phyloP scores from a whole-genome alignment of 2,329 filamentous ascomycete species.

The Calonectria honghensis region DNA sequence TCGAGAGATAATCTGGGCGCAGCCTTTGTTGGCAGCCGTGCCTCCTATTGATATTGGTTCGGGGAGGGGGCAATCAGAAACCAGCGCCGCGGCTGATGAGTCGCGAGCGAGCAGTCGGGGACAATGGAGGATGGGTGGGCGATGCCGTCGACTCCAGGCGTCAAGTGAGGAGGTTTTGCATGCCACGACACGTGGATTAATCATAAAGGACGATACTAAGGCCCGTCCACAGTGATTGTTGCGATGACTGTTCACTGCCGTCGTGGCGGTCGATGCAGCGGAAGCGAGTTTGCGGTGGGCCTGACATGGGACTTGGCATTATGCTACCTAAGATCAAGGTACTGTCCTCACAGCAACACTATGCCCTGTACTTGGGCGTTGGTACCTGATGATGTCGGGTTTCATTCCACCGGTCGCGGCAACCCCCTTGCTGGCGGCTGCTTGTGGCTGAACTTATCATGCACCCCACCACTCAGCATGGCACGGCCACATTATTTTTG shows the following conservation, averaged over 20 bases:
- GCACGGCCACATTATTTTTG: slow-evolving; percentile 9
- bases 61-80: slow-evolving; percentile 44
- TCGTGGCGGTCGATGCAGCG: slow-evolving; percentile 47
- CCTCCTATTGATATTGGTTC: slow-evolving; percentile 37
- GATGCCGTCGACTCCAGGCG: slow-evolving; percentile 11
- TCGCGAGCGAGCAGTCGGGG: slow-evolving; percentile 36
- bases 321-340: slow-evolving; percentile 33
- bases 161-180: slow-evolving; percentile 23
- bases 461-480: slow-evolving; percentile 19
- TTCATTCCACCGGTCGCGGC: slow-evolving; percentile 32
- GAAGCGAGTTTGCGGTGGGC: slow-evolving; percentile 49
- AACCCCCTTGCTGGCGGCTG: slow-evolving; percentile 32
- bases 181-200: slow-evolving; percentile 39
- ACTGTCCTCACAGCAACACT: neutral
- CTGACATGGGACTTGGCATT: slow-evolving; percentile 39
- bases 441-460: slow-evolving; percentile 23
- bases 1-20: slow-evolving; percentile 25
- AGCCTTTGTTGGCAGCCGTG: slow-evolving; percentile 32
- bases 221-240: slow-evolving; percentile 38
- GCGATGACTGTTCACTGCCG: slow-evolving; percentile 43
- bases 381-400: slow-evolving; percentile 32
- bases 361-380: slow-evolving; percentile 6
- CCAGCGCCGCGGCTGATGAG: slow-evolving; percentile 47
- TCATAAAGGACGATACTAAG: slow-evolving; percentile 33
- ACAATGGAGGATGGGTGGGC: slow-evolving; percentile 33